phyloP scores from a whole-genome alignment of 805 yeast species.

The Zygoascus ofunaensis region DNA sequence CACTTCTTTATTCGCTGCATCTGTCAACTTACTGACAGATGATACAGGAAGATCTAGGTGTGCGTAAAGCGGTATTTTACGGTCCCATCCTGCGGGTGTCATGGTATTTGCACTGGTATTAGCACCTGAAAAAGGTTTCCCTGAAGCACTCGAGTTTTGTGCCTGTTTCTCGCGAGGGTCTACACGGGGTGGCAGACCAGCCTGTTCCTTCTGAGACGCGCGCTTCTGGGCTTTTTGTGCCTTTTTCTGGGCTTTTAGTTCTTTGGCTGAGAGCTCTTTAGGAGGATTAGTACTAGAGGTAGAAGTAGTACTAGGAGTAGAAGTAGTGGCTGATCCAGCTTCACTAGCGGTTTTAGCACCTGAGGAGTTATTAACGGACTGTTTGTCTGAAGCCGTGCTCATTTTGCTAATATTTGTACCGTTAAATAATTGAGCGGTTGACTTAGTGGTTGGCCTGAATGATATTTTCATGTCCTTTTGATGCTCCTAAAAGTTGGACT shows the following conservation, averaged over 20 bases:
- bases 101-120: neutral
- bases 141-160: neutral
- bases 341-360: too few species aligned
- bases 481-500: too few species aligned
- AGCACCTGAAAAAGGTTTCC: neutral
- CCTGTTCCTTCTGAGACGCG: constrained; percentile 73
- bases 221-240: constrained; percentile 87
- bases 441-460: too few species aligned
- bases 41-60: constrained; percentile 5
- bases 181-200: constrained; percentile 32
- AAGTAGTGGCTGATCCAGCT: too few species aligned
- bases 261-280: constrained; percentile 51
- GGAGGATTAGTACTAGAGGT: neutral
- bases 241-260: constrained; percentile 78
- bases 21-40: neutral
- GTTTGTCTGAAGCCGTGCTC: too few species aligned
- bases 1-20: constrained; percentile 28
- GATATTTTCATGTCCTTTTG: too few species aligned
- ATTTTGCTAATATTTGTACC: too few species aligned
- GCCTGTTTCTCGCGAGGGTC: constrained; percentile 22
- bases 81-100: neutral
- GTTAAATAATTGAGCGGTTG: too few species aligned
- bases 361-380: too few species aligned
- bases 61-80: constrained; percentile 5
- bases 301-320: too few species aligned